Evolutionary conservation across 352 stramenopile genomes (phyloP), one percentile per base, ranked within the genome.

Genomic region (Phytophthora megakarya): DNA sequence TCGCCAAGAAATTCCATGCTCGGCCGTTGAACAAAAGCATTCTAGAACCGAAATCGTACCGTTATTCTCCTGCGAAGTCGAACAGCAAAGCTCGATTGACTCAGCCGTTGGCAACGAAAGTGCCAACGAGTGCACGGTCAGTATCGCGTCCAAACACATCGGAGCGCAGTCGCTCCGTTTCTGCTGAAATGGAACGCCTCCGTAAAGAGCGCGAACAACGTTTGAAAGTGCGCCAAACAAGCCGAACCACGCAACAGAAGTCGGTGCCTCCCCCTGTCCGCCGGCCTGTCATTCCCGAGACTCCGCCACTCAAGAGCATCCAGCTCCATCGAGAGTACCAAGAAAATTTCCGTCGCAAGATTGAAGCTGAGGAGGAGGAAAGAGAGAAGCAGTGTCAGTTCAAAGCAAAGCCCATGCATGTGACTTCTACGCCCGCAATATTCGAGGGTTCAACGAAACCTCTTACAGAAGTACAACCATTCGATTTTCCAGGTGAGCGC

Each of bases 1-100:
- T 95, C 51, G 67, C 77, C 13, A 86, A 80, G 39, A 91, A 95
- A 51, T 95, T 95, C 56, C 86, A 92, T 32, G 84, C 84, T 26
- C 65, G 75, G 4, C 84, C 86, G n/a, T 62, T 95, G 19, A 84
- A 78, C 35, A 72, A 73, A 22, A 73, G 61, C 13, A 80, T 93
- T 33, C 61, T 93, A 15, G 70, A 84, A 40, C 53, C 74, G 0
- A 77, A 73, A 28, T 56, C 71, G 10, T 61, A 69, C 16, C 55
- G 45, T 3, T 72, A 77, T 39, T 66, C 61, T 19, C 57, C 69
- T 33, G 60, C 66, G 25, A 74, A 73, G 46, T 60, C 63, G 3
- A 55, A 73, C 40, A 64, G 49, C 18, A 73, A 72, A 66, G 35
- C 64, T 19, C 57, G 70, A 4, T 69, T 89, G 21, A 86, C 75